These are phyloP conservation scores for Calonectria naviculata DNA, from an alignment of 2,329 filamentous ascomycete species.

Conservation along the genomic window DNA sequence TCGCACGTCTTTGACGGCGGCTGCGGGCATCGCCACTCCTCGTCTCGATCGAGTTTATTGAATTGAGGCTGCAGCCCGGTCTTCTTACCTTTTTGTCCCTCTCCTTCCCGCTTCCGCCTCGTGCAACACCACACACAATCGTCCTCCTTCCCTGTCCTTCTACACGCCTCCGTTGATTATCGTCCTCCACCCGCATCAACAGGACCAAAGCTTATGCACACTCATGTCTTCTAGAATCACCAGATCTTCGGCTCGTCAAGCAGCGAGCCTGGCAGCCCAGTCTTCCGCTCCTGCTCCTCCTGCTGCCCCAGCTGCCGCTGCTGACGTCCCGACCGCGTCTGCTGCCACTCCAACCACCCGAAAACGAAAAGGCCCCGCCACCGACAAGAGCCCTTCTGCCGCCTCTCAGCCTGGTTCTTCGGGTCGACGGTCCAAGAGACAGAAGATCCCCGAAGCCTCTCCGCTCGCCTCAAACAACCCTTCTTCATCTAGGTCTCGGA, in stretches of 20 bases:
- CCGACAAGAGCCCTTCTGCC: constrained; percentile 58
- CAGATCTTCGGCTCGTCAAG: constrained; percentile 92
- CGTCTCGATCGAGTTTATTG: constrained; percentile 27
- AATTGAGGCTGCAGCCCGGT: constrained; percentile 27
- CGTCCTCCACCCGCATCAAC: constrained; percentile 33
- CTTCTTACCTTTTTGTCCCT: constrained; percentile 28
- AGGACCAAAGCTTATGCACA: constrained; percentile 52
- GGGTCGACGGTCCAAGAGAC: constrained; percentile 76
- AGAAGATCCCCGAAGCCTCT: constrained; percentile 68
- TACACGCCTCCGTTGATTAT: constrained; percentile 27
- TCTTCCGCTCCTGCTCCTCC: constrained; percentile 55
- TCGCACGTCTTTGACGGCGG: constrained; percentile 11
- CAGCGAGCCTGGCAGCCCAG: constrained; percentile 71
- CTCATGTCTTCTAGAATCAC: constrained; percentile 98
- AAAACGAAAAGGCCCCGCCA: constrained; percentile 80
- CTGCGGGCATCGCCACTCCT: constrained; percentile 15
- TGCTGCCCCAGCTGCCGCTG: constrained; percentile 50
- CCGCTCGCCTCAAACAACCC: constrained; percentile 45
- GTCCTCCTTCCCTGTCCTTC: constrained; percentile 25
- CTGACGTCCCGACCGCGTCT: constrained; percentile 53
- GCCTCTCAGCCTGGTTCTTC: constrained; percentile 46
- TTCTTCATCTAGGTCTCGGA: constrained; percentile 59
- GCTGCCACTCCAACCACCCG: constrained; percentile 62
- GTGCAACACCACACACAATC: constrained; percentile 25
- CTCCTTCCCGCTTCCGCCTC: constrained; percentile 26